phyloP scores from a whole-genome alignment of 2,329 filamentous ascomycete species.

The Penicillium sp. region DNA sequence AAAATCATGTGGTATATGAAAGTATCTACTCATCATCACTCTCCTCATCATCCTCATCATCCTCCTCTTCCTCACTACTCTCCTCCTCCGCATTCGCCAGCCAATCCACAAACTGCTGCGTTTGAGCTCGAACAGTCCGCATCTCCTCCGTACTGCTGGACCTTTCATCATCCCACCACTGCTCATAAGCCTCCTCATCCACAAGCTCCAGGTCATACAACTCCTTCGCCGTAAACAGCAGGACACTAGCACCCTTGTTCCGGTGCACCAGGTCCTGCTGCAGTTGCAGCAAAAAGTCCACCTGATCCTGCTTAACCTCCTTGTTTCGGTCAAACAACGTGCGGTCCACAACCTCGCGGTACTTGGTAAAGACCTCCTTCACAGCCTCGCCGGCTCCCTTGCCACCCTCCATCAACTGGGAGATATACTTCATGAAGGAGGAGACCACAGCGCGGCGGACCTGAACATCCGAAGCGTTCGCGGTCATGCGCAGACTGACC shows the following conservation, averaged over 20 bases:
- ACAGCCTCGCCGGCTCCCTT: slow-evolving; percentile 67
- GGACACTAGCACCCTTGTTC: slow-evolving; percentile 65
- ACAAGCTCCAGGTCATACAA: slow-evolving; percentile 82
- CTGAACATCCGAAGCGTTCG: slow-evolving; percentile 85
- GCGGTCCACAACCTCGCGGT: slow-evolving; percentile 63
- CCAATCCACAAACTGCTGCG: slow-evolving; percentile 79
- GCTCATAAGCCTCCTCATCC: slow-evolving; percentile 83
- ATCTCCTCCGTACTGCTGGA: slow-evolving; percentile 69
- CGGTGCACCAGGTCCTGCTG: slow-evolving; percentile 75
- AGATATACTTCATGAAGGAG: slow-evolving; percentile 79
- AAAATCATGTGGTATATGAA: not conserved
- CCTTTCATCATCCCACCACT: slow-evolving; percentile 82
- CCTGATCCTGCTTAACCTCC: slow-evolving; percentile 66
- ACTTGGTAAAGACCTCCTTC: slow-evolving; percentile 62
- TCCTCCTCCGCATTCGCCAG: slow-evolving; percentile 74
- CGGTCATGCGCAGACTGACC: slow-evolving; percentile 86
- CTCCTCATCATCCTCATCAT: slow-evolving; percentile 53
- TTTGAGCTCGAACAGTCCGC: slow-evolving; percentile 70
- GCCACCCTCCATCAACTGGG: slow-evolving; percentile 64
- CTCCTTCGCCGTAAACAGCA: slow-evolving; percentile 79
- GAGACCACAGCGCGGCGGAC: slow-evolving; percentile 84
- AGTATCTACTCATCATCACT: slow-evolving; percentile 40
- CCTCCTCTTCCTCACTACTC: slow-evolving; percentile 63
- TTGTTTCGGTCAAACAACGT: slow-evolving; percentile 60
- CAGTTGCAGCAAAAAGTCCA: slow-evolving; percentile 79